Evolutionary conservation across 352 stramenopile species (phyloP), one percentile per base, ranked within the genome.

Genomic region (Globisporangium viniferum): DNA sequence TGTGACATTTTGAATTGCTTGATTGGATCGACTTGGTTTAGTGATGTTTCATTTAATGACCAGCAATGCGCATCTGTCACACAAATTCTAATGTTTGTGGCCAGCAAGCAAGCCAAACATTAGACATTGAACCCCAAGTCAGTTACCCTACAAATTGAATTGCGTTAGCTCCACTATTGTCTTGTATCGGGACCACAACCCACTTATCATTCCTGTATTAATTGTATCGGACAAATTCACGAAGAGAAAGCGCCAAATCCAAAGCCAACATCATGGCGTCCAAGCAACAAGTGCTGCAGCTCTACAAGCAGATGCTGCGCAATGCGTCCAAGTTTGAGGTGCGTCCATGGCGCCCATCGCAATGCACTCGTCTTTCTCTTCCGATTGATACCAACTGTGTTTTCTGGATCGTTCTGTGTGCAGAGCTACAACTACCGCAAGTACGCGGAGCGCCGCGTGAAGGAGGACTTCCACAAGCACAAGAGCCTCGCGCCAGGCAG

Each of bases 381-480:
- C 22, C 55, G 18, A 18, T n/a, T n/a, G n/a, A 62, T 56, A 33
- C 24, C 22, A 15, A 68, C 53, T 27, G 46, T 49, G 24, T 22
- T 27, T 72, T 14, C 68, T 56, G 18, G 33, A 61, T 44, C 18
- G 48, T 10, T 39, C 44, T 64, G 22, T 49, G 39, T 55, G 35
- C 54, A 93, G 85, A 81, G 74, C 62, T 91, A 93, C 75, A 93
- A 90, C 77, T 91, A 82, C 77, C 81, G 85, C 59, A 76, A 74
- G 63, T 93, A 93, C 71, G 78, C 81, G 33, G 63, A 76, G 46
- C 81, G 82, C 46, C 85, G 85, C 67, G 72, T 93, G 60, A 85
- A 84, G 65, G 80, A 90, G 55, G 82, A 91, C n/a, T 93, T 93
- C 67, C 85, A 71, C 71, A 86, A 85, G 76, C 81, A 91, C 69